Conservation (phyloP, 2,329 filamentous ascomycete species). For the Fusarium paranaense region DNA sequence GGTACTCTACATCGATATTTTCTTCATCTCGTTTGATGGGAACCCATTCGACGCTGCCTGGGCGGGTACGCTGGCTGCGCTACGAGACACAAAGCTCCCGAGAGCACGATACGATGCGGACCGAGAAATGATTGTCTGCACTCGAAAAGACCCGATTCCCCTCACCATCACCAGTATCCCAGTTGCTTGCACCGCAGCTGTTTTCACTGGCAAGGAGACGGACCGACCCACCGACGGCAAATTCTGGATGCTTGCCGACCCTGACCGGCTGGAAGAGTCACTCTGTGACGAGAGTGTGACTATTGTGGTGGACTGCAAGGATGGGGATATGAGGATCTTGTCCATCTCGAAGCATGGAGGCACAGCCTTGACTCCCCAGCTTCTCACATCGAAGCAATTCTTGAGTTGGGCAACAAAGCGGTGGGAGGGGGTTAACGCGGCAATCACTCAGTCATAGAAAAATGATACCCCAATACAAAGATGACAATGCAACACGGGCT, state of each 20-base stretch:
- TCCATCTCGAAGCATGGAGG: constrained; percentile 89
- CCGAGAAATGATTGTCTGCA: constrained; percentile 82
- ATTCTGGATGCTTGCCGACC: constrained; percentile 86
- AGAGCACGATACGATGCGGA: constrained; percentile 87
- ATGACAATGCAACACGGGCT: constrained; percentile 1
- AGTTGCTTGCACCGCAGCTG: constrained; percentile 79
- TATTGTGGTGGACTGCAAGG: constrained; percentile 76
- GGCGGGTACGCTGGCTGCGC: constrained; percentile 83
- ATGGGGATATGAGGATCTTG: constrained; percentile 68
- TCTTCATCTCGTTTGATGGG: constrained; percentile 93
- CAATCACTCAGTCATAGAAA: constrained; percentile 47
- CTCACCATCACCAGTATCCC: constrained; percentile 76
- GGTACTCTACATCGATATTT: constrained; percentile 94
- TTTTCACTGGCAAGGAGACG: constrained; percentile 77
- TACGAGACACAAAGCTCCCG: constrained; percentile 82
- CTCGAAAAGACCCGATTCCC: constrained; percentile 63
- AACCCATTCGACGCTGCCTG: constrained; percentile 93
- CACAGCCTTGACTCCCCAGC: constrained; percentile 71
- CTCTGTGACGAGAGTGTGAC: constrained; percentile 87
- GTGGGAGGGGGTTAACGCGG: constrained; percentile 51
- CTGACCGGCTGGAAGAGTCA: constrained; percentile 89
- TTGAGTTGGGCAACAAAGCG: constrained; percentile 49
- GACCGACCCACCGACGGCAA: constrained; percentile 58
- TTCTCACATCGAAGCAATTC: constrained; percentile 73
- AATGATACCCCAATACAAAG: constrained; percentile 42